phyloP scores from a whole-genome alignment of 2,329 filamentous ascomycete species.

The Paramyrothecium sp. region DNA sequence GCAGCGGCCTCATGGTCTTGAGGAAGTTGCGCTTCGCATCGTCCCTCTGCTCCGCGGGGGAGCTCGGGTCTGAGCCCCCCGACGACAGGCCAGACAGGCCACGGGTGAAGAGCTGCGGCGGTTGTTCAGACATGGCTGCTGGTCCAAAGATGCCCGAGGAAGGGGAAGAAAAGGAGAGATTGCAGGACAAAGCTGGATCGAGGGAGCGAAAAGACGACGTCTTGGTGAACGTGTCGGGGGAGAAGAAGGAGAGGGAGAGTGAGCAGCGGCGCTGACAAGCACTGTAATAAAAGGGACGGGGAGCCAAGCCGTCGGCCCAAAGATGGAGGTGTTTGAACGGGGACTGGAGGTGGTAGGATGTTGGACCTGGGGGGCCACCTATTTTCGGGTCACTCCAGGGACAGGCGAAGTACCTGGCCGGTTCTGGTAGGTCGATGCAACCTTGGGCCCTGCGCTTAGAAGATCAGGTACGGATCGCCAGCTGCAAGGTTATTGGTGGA shows the following conservation, averaged over 20 bases:
- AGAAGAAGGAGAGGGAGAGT: neutral
- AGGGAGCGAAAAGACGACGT: neutral
- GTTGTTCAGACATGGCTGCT: slow-evolving; percentile 53
- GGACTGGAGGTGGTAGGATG: slow-evolving; percentile 2
- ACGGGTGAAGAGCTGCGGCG: slow-evolving; percentile 58
- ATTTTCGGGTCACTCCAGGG: neutral
- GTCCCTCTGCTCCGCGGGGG: slow-evolving; percentile 71
- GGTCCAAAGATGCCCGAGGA: neutral
- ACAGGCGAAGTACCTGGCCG: too few relatives aligned
- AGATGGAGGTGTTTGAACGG: too few relatives aligned
- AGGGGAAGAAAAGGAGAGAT: neutral
- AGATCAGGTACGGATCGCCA: neutral
- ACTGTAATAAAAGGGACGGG: neutral
- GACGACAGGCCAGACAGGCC: slow-evolving; percentile 63
- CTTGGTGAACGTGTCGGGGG: neutral
- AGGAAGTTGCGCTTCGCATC: slow-evolving; percentile 83
- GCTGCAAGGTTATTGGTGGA: too few relatives aligned
- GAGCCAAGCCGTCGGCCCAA: slow-evolving; percentile 11
- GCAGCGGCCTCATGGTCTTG: slow-evolving; percentile 68
- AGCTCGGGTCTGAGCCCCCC: slow-evolving; percentile 54
- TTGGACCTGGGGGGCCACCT: neutral
- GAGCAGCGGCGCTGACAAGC: neutral
- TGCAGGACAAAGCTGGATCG: neutral
- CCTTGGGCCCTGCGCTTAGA: neutral
- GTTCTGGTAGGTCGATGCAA: neutral